Percentiles rank a stretch among this genome's conserved stretches.
phyloP scores from a whole-genome alignment of 2,329 filamentous ascomycete genomes.

The Escovopsis sp. region DNA sequence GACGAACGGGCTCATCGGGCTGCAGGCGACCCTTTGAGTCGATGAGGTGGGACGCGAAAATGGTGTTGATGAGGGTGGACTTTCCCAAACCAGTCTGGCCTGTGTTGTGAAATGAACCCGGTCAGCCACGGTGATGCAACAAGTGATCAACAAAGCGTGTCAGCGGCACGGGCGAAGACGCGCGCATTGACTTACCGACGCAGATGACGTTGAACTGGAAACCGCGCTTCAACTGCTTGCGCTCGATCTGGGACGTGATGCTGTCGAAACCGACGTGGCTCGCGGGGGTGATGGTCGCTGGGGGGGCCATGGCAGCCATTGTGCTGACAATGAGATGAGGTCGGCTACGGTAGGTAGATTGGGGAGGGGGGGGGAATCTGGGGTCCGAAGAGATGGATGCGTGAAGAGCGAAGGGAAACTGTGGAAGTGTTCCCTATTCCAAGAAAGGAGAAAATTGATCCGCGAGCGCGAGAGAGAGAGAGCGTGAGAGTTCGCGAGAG shows the following conservation, averaged over 20 bases:
- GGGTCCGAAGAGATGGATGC: slow-evolving; percentile 7
- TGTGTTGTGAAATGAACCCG: slow-evolving; percentile 22
- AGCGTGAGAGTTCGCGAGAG: slow-evolving; percentile 8
- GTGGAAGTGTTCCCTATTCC: slow-evolving; percentile 15
- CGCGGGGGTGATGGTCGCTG: slow-evolving; percentile 68
- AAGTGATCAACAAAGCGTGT: not conserved
- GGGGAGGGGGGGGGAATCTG: not conserved
- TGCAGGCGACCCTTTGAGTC: slow-evolving; percentile 93
- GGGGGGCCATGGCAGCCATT: slow-evolving; percentile 51
- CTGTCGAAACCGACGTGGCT: slow-evolving; percentile 99
- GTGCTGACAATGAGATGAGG: slow-evolving; percentile 14
- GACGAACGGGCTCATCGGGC: slow-evolving; percentile 84
- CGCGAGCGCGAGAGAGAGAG: slow-evolving; percentile 5
- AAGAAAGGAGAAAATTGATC: slow-evolving; percentile 21
- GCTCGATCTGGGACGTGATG: slow-evolving; percentile 98
- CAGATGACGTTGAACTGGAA: slow-evolving; percentile 99
- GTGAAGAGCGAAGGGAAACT: not conserved
- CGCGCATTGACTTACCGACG: slow-evolving; percentile 58
- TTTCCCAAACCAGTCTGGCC: slow-evolving; percentile 98
- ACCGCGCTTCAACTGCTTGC: slow-evolving; percentile 97
- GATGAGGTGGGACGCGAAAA: slow-evolving; percentile 98
- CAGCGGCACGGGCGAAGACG: not conserved
- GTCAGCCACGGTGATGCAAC: slow-evolving; percentile 1
- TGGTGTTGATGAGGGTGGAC: slow-evolving; percentile 98
- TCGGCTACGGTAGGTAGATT: not conserved